Base-by-base conservation (phyloP, 2,329 filamentous ascomycete species). In the Pseudogymnoascus sp. region DNA sequence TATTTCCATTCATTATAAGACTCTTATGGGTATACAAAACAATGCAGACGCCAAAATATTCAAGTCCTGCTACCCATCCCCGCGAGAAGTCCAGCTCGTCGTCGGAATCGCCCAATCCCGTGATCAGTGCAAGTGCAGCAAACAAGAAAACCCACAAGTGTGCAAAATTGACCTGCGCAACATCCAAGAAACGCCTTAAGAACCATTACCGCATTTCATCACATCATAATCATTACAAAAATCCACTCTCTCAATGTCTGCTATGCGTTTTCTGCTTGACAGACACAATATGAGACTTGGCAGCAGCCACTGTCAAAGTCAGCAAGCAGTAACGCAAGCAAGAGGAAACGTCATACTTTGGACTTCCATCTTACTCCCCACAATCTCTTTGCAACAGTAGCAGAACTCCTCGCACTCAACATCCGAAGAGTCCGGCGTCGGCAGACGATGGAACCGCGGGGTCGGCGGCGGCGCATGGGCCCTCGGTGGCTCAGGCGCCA, bases 361-460 rank as follows among this genome's bases (percentile, higher is more conserved):
- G 18, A 25, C 62, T 23, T 60, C 28, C 36, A 28, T 37, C 62
- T 60, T 46, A 46, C 28, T 60, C 18, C 34, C 36, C 11, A 50
- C 37, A 21, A 34, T 60, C 4, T 31, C 37, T 14, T 23, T 40
- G 31, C 63, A 64, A 21, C 63, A 64, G 14, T 38, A 50, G 61
- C 65, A 68, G 40, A 69, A 69, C 38, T 44, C 50, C n/a, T 31
- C 44, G 31, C 61, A 40, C 5, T 21, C 62, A 37, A 66, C 31
- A 12, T 70, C 67, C 18, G 66, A 61, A 34, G 71, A 40, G 40
- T 71, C 69, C 7, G 70, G 70, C 23, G 69, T 69, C 36, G 68
- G 65, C 11, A 72, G 59, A 11, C 69, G 64, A 23, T 44, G 34
- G 40, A 66, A 66, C 31, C 67, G 66, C 16, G 70, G 70, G 61